Evolutionary conservation across 202 grass and related monocot genomes (phyloP), one percentile per base, ranked within the genome.

Genomic region (Hordeum pubiflorum): DNA sequence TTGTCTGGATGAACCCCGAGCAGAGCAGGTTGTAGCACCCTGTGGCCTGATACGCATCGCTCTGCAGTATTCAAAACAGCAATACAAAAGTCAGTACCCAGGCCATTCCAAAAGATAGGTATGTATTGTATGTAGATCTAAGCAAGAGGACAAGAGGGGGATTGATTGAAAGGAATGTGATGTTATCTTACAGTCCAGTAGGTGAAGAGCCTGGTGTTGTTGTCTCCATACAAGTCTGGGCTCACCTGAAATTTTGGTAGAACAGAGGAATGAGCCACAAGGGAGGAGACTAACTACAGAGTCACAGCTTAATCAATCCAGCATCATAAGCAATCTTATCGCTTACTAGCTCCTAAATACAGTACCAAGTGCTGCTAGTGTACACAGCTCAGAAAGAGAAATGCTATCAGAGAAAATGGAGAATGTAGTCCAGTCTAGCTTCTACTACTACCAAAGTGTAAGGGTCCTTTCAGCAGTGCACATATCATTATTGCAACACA

Each of bases 21-120:
- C 91, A 94, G 10, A 97, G 85, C 52, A 97, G 70, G 89, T 97
- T 97, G 89, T 97, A 97, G 82, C 94, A 97, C 63, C 91, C 91
- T 58, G 94, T 97, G 58, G 94, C 94, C 77, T 92, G 89, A 80
- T 97, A 94, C 0, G 94, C 91, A 93, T 97, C 91, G 21, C 91
- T 97, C 94, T 97, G 58, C 86, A 89, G 82, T 63, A 82, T 87
- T 33, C 67, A 17, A 14, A 65, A 58, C 69, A 76, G 57, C 78
- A 82, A 84, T 82, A 82, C 63, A 80, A 48, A 46, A n/a, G 41
- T 72, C 24, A 72, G 69, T 72, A 82, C 72, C 24, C 61, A 69
- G 74, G 12, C 6, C 75, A 48, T 79, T 18, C 69, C 23, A 29
- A 33, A 79, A 29, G 27, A 72, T 72, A n/a, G 37, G 26, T 43